Evolutionary conservation across 371 early-diverging fungal genomes (phyloP), one percentile per base, ranked within the genome.

Genomic region (Choanephora cucurbitarum): DNA sequence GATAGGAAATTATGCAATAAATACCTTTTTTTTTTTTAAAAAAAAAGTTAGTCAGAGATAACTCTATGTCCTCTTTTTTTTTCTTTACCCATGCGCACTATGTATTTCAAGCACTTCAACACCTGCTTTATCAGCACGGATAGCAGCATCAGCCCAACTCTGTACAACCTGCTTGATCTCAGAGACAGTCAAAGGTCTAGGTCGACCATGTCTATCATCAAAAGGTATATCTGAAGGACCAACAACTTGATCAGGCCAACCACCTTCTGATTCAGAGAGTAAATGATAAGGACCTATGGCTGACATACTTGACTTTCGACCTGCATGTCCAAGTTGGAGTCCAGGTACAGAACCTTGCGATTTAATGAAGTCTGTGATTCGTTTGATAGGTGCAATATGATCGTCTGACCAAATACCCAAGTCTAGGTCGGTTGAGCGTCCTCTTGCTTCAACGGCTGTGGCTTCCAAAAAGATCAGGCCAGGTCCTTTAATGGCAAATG

Each of bases 91-190:
- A 55, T 73, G 74, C 0, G 91, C 92, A 44, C 81, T 84, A 58
- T 97, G 96, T 42, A 97, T 76, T 70, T 97, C 95, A 19, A 95
- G 62, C 0, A 85, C 86, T 45, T 97, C 93, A 66, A 94, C 88
- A 0, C 92, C 96, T 7, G 90, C 92, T 55, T 84, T 69, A 14
- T 83, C 76, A 11, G 91, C 88, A 19, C 91, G 81, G 34, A 67
- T 53, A 11, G 93, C 91, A 32, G 92, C 88, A 6, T 82, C 79
- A 0, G 60, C 89, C 74, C 89, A 97, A 21, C 79, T 81, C 34
- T 78, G 59, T 13, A 79, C 70, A 15, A 86, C 40, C 0, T 72
- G 67, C 10, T 73, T 54, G 39, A 97, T 93, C 43, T 91, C 83
- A 18, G 80, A 77, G 1, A 75, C 50, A 5, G 83, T 71, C 43